phyloP scores from a whole-genome alignment of 116 monocot genomes.

The Trichopus zeylanicus region DNA sequence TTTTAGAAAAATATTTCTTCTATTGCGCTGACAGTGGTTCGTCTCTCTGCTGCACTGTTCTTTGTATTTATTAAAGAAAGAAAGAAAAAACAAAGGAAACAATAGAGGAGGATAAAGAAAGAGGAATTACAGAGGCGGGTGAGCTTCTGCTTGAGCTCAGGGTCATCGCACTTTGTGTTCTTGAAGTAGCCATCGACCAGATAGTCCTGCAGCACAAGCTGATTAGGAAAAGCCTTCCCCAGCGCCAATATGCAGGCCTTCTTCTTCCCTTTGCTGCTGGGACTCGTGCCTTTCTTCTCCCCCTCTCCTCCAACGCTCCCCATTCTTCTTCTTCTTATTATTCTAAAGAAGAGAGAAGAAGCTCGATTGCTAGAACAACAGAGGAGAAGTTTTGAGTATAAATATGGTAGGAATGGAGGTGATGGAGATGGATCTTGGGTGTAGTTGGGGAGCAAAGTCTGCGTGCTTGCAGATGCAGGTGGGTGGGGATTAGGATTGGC shows the following conservation, averaged over 20 bases:
- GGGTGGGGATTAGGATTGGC: too few relatives aligned
- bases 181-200: constrained; percentile 66
- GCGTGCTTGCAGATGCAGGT: too few relatives aligned
- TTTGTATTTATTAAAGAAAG: neutral
- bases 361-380: neutral
- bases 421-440: too few relatives aligned
- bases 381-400: too few relatives aligned
- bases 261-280: constrained; percentile 6
- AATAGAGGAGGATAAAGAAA: neutral
- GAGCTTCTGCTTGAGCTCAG: constrained; percentile 57
- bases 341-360: neutral
- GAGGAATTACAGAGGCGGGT: constrained; percentile 39
- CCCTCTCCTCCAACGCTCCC: constrained; percentile 6
- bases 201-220: constrained; percentile 61
- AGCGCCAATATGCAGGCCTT: constrained; percentile 55
- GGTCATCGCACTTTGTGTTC: constrained; percentile 53
- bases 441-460: too few relatives aligned
- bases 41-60: too few relatives aligned
- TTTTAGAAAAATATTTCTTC: too few relatives aligned
- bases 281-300: constrained; percentile 2
- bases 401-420: too few relatives aligned
- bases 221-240: constrained; percentile 67
- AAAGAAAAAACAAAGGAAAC: neutral
- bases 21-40: too few relatives aligned
- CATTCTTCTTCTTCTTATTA: neutral